These are phyloP conservation scores for Omphalea diandra DNA, from an alignment of 441 rosid genomes.

Conservation along the genomic window DNA sequence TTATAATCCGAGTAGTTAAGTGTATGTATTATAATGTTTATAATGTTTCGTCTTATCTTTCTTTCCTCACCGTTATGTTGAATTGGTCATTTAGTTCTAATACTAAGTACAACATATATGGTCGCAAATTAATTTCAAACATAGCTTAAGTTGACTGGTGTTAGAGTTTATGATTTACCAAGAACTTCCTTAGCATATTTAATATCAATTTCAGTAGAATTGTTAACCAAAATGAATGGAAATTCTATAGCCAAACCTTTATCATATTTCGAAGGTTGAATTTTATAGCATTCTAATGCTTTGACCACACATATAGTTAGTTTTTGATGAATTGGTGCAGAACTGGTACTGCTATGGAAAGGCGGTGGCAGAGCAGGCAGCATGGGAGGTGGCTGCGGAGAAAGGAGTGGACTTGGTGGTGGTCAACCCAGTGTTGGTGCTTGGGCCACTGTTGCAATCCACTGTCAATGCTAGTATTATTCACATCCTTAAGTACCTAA, in stretches of 20 bases:
- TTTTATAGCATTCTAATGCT: too few relatives aligned
- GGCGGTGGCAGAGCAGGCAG: constrained; percentile 79
- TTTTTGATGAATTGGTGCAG: constrained; percentile 31
- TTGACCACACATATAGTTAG: too few relatives aligned
- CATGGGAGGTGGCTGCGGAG: constrained; percentile 66
- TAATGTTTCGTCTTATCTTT: too few relatives aligned
- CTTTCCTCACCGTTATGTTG: too few relatives aligned
- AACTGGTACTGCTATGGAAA: constrained; percentile 93
- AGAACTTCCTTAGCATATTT: not conserved
- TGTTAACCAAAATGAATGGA: too few relatives aligned
- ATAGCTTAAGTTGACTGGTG: not conserved
- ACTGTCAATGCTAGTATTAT: constrained; percentile 68
- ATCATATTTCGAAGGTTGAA: too few relatives aligned
- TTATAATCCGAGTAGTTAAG: too few relatives aligned
- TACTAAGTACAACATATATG: not conserved
- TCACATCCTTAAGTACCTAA: constrained; percentile 82
- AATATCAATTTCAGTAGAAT: too few relatives aligned
- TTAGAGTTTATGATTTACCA: not conserved
- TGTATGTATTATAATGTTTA: too few relatives aligned
- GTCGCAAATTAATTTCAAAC: not conserved
- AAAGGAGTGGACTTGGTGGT: constrained; percentile 82
- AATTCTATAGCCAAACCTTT: too few relatives aligned
- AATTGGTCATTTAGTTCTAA: not conserved
- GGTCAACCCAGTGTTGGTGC: constrained; percentile 75
- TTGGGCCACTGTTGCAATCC: constrained; percentile 83